Conservation (phyloP, 1,139 yeast species). For the Suhomyces chickasaworum region DNA sequence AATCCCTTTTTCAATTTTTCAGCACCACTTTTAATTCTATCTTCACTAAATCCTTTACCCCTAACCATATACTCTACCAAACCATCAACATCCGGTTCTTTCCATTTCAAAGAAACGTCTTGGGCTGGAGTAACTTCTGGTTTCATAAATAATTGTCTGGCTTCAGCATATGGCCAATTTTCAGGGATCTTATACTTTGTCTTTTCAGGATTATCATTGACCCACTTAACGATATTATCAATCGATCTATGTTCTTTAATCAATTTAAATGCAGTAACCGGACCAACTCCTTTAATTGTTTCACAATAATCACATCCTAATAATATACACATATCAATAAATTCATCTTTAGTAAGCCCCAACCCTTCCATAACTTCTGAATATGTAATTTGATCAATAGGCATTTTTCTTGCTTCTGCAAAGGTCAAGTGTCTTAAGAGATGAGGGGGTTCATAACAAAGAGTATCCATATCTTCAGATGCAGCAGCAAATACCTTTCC, state of each 20-base stretch:
- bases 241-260: conserved; percentile 83
- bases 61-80: conserved; percentile 70
- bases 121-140: conserved; percentile 75
- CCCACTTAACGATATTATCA: conserved; percentile 71
- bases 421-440: conserved; percentile 87
- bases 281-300: conserved; percentile 93
- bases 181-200: conserved; percentile 85
- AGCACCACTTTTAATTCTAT: conserved; percentile 84
- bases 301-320: conserved; percentile 98
- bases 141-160: conserved; percentile 73
- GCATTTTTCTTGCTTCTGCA: conserved; percentile 90
- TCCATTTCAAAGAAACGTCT: conserved; percentile 73
- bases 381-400: conserved; percentile 81
- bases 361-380: conserved; percentile 72
- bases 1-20: conserved; percentile 81
- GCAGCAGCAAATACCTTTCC: conserved; percentile 97
- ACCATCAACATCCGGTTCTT: conserved; percentile 76
- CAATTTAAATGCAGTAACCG: conserved; percentile 86
- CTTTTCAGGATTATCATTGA: conserved; percentile 59
- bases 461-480: conserved; percentile 97
- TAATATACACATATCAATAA: conserved; percentile 87
- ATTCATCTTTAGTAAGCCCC: conserved; percentile 69
- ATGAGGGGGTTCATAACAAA: conserved; percentile 86
- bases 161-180: conserved; percentile 91
- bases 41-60: conserved; percentile 88